Evolutionary conservation across 441 rosid genomes (phyloP).

Genomic region (Daphne laureola): DNA sequence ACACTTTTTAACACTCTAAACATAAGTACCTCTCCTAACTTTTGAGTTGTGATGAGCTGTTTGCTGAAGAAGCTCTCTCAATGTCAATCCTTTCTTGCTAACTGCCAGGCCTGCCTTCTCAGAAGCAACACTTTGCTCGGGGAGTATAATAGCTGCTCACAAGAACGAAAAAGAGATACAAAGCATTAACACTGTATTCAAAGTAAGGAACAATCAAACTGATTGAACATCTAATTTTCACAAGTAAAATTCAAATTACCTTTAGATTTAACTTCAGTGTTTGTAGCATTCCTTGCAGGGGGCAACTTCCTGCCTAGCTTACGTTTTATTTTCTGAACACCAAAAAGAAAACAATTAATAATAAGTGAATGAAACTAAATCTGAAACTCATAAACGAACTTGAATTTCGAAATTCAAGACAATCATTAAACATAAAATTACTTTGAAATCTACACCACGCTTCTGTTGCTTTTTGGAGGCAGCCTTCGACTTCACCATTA

Average conservation of each 20-base stretch:
- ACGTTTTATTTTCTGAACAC: conserved; percentile 76
- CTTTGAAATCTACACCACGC: conserved; percentile 70
- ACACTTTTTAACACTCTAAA: neutral
- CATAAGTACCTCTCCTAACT: conserved; percentile 59
- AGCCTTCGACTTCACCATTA: conserved; percentile 52
- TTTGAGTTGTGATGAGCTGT: conserved; percentile 74
- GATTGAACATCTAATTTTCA: neutral
- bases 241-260: conserved; percentile 30
- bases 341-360: neutral
- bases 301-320: conserved; percentile 88
- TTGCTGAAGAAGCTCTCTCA: conserved; percentile 76
- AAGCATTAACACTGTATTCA: too few relatives aligned
- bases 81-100: conserved; percentile 82
- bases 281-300: conserved; percentile 83
- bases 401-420: conserved; percentile 7
- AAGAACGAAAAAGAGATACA: neutral
- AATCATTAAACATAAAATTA: conserved; percentile 9
- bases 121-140: conserved; percentile 80
- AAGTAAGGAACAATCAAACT: too few relatives aligned
- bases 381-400: neutral
- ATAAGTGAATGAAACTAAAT: neutral
- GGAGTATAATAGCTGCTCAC: conserved; percentile 71
- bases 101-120: conserved; percentile 79
- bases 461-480: conserved; percentile 69
- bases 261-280: conserved; percentile 84